These are phyloP conservation scores for Chiua sp. DNA, from an alignment of 1,284 basidiomycete genomes.

Conservation along the genomic window DNA sequence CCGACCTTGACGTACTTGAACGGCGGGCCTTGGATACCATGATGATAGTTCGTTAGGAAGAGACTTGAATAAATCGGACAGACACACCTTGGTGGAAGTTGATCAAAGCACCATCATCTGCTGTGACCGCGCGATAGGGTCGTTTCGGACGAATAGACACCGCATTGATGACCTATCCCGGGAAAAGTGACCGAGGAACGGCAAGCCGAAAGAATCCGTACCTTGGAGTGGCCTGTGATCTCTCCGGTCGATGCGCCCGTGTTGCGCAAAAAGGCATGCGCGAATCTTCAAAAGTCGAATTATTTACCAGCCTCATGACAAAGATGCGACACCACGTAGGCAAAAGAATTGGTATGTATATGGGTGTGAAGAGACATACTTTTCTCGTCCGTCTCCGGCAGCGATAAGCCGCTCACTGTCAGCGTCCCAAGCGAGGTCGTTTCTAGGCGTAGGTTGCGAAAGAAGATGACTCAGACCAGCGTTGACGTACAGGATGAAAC, in stretches of 20 bases:
- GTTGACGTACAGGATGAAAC: not conserved
- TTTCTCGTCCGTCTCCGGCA: slow-evolving; percentile 95
- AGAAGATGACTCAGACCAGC: not conserved
- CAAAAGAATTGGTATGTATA: not conserved
- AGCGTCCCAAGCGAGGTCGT: slow-evolving; percentile 96
- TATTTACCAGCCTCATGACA: not conserved
- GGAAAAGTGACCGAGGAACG: not conserved
- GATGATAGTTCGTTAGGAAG: not conserved
- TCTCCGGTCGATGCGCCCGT: slow-evolving; percentile 93
- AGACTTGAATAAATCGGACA: not conserved
- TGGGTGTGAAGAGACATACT: slow-evolving; percentile 49
- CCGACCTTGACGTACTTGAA: slow-evolving; percentile 86
- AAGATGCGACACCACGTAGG: too few species aligned
- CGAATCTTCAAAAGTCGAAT: slow-evolving; percentile 61
- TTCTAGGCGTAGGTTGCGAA: slow-evolving; percentile 51
- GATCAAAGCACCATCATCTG: slow-evolving; percentile 84
- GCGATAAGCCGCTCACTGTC: slow-evolving; percentile 96
- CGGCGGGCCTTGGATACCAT: slow-evolving; percentile 63
- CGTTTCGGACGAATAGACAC: slow-evolving; percentile 91
- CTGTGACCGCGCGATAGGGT: slow-evolving; percentile 91
- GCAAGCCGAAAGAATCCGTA: slow-evolving; percentile 32
- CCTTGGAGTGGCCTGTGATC: slow-evolving; percentile 93
- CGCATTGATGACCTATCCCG: slow-evolving; percentile 77
- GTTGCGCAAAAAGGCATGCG: slow-evolving; percentile 88
- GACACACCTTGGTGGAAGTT: slow-evolving; percentile 77